phyloP scores from a whole-genome alignment of 1,139 yeast species.

The Debaryomyces fabryi region DNA sequence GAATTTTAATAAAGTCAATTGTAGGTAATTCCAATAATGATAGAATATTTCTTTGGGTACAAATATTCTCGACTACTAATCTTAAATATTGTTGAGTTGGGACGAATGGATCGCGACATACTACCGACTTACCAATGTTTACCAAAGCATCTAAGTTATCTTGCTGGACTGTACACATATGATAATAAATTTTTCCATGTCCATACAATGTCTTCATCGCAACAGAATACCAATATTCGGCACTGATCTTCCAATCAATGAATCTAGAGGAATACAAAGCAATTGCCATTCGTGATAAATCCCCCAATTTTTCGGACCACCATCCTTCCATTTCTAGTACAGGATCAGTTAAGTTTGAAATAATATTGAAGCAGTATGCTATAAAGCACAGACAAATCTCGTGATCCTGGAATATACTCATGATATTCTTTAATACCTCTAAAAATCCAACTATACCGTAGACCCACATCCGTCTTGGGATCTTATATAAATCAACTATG shows the following conservation, averaged over 20 bases:
- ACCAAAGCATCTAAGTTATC: slow-evolving; percentile 79
- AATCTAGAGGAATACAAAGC: slow-evolving; percentile 75
- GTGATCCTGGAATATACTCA: slow-evolving; percentile 55
- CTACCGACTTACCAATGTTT: slow-evolving; percentile 74
- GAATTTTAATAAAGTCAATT: slow-evolving; percentile 67
- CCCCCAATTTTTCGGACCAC: slow-evolving; percentile 80
- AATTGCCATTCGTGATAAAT: slow-evolving; percentile 79
- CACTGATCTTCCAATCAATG: slow-evolving; percentile 79
- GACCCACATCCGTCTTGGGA: slow-evolving; percentile 80
- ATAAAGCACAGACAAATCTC: slow-evolving; percentile 52
- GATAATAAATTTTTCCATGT: slow-evolving; percentile 79
- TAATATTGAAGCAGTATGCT: slow-evolving; percentile 54
- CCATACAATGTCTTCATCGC: slow-evolving; percentile 74
- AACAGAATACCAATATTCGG: slow-evolving; percentile 75
- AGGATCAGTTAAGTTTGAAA: slow-evolving; percentile 55
- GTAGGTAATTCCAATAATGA: slow-evolving; percentile 61
- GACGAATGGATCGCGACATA: slow-evolving; percentile 78
- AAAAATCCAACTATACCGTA: slow-evolving; percentile 77
- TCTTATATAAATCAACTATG: slow-evolving; percentile 72
- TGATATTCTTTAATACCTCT: slow-evolving; percentile 77
- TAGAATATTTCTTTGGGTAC: slow-evolving; percentile 67
- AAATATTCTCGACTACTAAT: slow-evolving; percentile 76
- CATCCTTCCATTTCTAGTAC: slow-evolving; percentile 66
- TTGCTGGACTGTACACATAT: slow-evolving; percentile 81
- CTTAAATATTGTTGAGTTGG: slow-evolving; percentile 78